These are phyloP conservation scores for Xylariaceae sp. DNA, from an alignment of 2,329 filamentous ascomycete species.

Conservation along the genomic window DNA sequence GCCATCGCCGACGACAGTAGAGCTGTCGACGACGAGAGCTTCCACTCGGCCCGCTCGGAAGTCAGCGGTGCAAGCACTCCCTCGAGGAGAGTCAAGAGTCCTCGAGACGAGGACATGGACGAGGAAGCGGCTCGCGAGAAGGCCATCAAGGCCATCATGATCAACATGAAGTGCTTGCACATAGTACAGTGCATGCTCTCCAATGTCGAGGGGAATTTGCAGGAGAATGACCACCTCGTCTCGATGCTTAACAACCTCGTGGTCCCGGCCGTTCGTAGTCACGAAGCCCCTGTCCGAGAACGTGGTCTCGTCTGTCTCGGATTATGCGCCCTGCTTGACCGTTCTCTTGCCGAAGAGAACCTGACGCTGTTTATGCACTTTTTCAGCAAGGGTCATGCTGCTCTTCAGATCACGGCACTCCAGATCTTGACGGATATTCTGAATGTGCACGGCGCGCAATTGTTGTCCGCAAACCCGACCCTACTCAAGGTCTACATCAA, in stretches of 20 bases:
- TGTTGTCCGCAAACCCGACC: constrained; percentile 61
- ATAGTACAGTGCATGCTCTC: constrained; percentile 97
- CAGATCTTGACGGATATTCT: constrained; percentile 93
- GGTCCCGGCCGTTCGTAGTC: constrained; percentile 87
- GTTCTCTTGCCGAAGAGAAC: constrained; percentile 87
- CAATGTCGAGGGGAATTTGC: constrained; percentile 81
- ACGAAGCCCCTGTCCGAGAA: constrained; percentile 88
- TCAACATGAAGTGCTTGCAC: constrained; percentile 97
- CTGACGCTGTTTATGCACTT: constrained; percentile 91
- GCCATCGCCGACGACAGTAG: constrained; percentile 70
- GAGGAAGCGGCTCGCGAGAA: constrained; percentile 67
- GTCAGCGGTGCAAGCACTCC: constrained; percentile 62
- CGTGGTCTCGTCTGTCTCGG: constrained; percentile 84
- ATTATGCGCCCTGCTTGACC: constrained; percentile 84
- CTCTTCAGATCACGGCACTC: constrained; percentile 81
- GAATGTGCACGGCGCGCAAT: constrained; percentile 77
- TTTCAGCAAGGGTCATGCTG: constrained; percentile 86
- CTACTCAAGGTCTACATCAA: constrained; percentile 83
- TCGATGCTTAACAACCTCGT: constrained; percentile 98
- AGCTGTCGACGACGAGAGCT: constrained; percentile 66
- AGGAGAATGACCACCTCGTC: constrained; percentile 85
- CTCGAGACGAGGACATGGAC: constrained; percentile 41
- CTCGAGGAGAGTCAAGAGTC: constrained; percentile 41
- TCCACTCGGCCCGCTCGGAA: constrained; percentile 88
- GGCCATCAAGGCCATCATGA: constrained; percentile 82